Evolutionary conservation across 768 basidiomycete genomes (phyloP).

Genomic region (Mycena crocata): DNA sequence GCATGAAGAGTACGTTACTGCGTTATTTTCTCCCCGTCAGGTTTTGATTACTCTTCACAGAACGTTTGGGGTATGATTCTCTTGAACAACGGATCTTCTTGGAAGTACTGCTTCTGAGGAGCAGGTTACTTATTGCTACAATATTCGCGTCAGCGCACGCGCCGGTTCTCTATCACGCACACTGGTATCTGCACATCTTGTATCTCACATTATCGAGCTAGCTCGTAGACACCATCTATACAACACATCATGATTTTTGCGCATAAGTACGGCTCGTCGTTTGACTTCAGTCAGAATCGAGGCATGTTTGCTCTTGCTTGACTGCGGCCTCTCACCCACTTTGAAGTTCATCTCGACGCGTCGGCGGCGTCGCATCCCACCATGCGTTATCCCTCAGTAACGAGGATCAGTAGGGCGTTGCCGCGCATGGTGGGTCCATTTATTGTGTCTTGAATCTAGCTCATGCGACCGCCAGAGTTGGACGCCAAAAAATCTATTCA

Average conservation of each 20-base stretch:
- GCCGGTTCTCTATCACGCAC: slow-evolving; percentile 14
- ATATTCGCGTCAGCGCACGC: slow-evolving; percentile 29
- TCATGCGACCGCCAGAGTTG: slow-evolving; percentile 72
- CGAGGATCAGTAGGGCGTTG: slow-evolving; percentile 61
- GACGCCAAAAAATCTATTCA: slow-evolving; percentile 89
- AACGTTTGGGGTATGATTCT: slow-evolving; percentile 24
- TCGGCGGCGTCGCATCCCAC: not conserved
- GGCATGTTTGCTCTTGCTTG: not conserved
- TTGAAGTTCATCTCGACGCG: slow-evolving; percentile 5
- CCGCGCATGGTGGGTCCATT: slow-evolving; percentile 77
- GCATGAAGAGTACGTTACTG: slow-evolving; percentile 40
- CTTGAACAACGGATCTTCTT: not conserved
- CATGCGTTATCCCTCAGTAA: slow-evolving; percentile 55
- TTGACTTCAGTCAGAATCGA: not conserved
- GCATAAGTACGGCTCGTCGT: not conserved
- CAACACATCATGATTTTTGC: not conserved
- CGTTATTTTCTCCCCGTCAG: too few species aligned
- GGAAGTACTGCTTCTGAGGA: slow-evolving; percentile 23
- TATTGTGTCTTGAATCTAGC: not conserved
- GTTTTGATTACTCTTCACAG: not conserved
- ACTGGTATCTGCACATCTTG: slow-evolving; percentile 8
- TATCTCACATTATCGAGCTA: slow-evolving; percentile 15
- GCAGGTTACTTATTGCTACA: slow-evolving; percentile 30
- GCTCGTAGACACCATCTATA: slow-evolving; percentile 16
- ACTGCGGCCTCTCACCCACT: not conserved